Evolutionary conservation across 1,284 basidiomycete species (phyloP).

Genomic region (Sanghuangporus baumii): DNA sequence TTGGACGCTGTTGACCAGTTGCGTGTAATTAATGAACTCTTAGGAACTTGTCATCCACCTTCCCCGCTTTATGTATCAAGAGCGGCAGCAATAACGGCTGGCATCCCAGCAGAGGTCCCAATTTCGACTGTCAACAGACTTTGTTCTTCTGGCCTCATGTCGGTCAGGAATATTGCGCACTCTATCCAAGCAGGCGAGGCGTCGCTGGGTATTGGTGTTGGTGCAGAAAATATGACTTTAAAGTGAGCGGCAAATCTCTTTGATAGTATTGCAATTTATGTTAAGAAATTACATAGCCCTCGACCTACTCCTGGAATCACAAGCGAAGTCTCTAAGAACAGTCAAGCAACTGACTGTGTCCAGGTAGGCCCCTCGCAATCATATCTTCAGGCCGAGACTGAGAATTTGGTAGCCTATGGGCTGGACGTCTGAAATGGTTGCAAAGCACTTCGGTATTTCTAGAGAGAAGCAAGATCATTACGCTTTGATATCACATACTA

Average conservation of each 20-base stretch:
- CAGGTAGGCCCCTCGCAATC: background rate
- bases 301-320: constrained; percentile 72
- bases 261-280: constrained; percentile 3
- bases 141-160: constrained; percentile 84
- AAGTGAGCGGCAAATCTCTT: constrained; percentile 43
- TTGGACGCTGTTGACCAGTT: background rate
- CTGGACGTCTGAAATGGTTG: constrained; percentile 82
- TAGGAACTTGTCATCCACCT: constrained; percentile 82
- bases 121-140: constrained; percentile 78
- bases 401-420: constrained; percentile 60
- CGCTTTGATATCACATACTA: constrained; percentile 75
- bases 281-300: constrained; percentile 39
- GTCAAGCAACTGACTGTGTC: constrained; percentile 42
- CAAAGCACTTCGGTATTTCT: constrained; percentile 66
- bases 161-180: constrained; percentile 76
- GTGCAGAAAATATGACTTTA: constrained; percentile 80
- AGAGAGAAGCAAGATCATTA: constrained; percentile 78
- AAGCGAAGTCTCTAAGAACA: constrained; percentile 44
- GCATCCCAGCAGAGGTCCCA: constrained; percentile 73
- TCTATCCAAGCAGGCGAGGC: constrained; percentile 65
- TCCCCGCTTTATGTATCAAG: constrained; percentile 75
- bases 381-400: background rate
- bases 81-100: constrained; percentile 76
- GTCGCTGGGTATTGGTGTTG: constrained; percentile 74
- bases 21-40: background rate